Percentiles rank a stretch among this genome's conserved stretches.
These are phyloP conservation scores for Nitzschia putrida DNA, from an alignment of 108 stramenopile genomes.

Conservation along the genomic window DNA sequence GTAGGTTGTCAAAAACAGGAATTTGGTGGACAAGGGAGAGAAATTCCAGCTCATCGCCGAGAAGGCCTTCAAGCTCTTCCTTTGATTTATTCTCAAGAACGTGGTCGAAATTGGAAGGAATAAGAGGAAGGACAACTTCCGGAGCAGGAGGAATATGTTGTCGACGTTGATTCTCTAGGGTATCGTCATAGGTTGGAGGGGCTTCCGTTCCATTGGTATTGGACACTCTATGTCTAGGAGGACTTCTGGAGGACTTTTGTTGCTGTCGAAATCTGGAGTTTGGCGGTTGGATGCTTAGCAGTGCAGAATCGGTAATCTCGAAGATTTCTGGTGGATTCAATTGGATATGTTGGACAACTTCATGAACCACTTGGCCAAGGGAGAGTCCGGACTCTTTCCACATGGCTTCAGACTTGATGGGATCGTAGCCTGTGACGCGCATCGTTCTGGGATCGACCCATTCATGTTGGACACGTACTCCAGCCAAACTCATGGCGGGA, in stretches of 20 bases:
- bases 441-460: conserved; percentile 67
- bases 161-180: not conserved
- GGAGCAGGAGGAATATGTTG: conserved; percentile 15
- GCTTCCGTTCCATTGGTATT: not conserved
- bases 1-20: conserved; percentile 40
- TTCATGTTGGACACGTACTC: conserved; percentile 65
- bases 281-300: conserved; percentile 50
- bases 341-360: conserved; percentile 77
- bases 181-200: conserved; percentile 43
- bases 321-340: conserved; percentile 69
- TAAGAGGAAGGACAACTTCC: conserved; percentile 46
- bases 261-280: conserved; percentile 8
- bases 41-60: conserved; percentile 56
- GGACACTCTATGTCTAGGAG: not conserved
- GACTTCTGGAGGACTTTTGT: not conserved
- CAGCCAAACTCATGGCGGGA: conserved; percentile 76
- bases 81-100: conserved; percentile 48
- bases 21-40: conserved; percentile 44
- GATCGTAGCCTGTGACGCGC: conserved; percentile 68
- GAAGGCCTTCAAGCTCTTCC: conserved; percentile 53
- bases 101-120: conserved; percentile 58
- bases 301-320: conserved; percentile 62
- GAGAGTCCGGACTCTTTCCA: conserved; percentile 56
- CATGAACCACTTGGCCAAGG: conserved; percentile 73
- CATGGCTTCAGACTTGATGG: conserved; percentile 52